Conservation (phyloP, 345 rosid species). For the Pistacia vera region DNA sequence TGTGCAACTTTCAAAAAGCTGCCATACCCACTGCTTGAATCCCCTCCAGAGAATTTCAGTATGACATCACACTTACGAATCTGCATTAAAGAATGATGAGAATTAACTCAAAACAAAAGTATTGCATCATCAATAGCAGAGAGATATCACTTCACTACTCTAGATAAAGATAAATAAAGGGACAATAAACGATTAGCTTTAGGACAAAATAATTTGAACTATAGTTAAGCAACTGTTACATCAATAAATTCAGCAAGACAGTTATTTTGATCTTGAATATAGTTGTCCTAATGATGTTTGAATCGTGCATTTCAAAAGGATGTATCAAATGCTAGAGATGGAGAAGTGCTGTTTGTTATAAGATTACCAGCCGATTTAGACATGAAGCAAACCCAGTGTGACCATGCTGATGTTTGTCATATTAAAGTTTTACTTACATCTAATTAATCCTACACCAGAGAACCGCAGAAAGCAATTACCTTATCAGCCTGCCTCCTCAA, state of each 20-base stretch:
- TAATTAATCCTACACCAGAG: constrained; percentile 10
- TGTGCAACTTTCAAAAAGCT: constrained; percentile 61
- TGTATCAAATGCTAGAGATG: not conserved
- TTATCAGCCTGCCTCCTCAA: constrained; percentile 64
- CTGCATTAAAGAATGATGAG: constrained; percentile 42
- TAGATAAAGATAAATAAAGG: not conserved
- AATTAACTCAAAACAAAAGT: constrained; percentile 3
- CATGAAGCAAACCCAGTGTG: not conserved
- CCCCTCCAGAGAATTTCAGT: constrained; percentile 60
- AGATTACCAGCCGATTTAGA: not conserved
- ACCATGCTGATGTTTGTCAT: not conserved
- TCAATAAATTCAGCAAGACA: not conserved
- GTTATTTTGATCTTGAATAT: not conserved
- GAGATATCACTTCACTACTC: not conserved
- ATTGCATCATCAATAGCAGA: not conserved
- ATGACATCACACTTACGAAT: constrained; percentile 77
- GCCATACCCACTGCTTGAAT: constrained; percentile 45
- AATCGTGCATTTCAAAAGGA: not conserved
- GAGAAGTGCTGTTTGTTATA: not conserved
- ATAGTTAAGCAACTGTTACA: not conserved
- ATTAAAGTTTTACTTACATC: not conserved
- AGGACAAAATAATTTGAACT: not conserved
- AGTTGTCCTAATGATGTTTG: not conserved
- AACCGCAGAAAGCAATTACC: constrained; percentile 42
- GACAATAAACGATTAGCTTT: not conserved